Evolutionary conservation across 441 rosid species (phyloP), one percentile per base, ranked within the genome.

Genomic region (Populus hybrid): DNA sequence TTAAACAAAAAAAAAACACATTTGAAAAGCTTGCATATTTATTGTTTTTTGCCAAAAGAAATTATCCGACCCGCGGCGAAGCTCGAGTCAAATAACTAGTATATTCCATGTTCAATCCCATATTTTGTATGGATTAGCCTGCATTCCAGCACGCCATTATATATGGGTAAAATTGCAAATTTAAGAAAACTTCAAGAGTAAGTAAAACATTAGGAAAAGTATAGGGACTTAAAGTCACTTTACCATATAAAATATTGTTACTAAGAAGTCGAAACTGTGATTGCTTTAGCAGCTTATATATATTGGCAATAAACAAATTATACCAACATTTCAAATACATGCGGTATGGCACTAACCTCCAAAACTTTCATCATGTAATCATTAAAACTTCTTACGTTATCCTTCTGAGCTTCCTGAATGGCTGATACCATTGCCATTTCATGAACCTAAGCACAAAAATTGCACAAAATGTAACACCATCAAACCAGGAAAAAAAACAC

Each of bases 361-460:
- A 91, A 28, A 28, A 28, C 30, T 86, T 90, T 90, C 91, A 95
- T 87, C 98, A 94, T 94, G 85, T 94, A 87, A 80, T 94, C 98
- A 86, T 91, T 91, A 76, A 95, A 95, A 84, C 93, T 92, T 86
- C 93, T 86, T 68, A 93, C 82, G 57, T 91, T 95, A 85, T 95
- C 99, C 87, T 91, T 92, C 80, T 94, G 99, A 74, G 98, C 97
- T 90, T 94, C 94, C 78, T 95, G 99, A 76, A 95, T 90, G 78
- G 98, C 93, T 42, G 97, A 95, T 61, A 95, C 95, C 92, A 94
- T 91, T 78, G 98, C 95, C 95, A 95, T 91, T 86, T 95, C 99
- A 87, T 90, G 99, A 85, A 28, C 30, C 30, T 28, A 28, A 28
- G 30, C 3, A 28, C 30, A 28, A 28, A 28, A 28, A 28, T 28